Evolutionary conservation across 768 basidiomycete species (phyloP).

Genomic region (Trametes meyenii): DNA sequence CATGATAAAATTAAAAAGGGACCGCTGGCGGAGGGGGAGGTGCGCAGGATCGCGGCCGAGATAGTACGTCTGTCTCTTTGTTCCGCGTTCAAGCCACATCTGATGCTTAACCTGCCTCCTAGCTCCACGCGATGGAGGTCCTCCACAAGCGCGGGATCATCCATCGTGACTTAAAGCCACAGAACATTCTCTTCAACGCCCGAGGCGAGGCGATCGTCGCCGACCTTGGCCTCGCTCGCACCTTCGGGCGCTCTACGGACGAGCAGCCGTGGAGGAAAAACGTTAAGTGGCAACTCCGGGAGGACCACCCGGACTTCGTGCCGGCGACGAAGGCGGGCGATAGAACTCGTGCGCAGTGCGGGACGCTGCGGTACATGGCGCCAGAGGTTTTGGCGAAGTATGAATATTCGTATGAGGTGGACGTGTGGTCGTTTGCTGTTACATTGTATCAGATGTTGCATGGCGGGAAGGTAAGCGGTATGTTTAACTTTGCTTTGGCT

Average conservation of each 20-base stretch:
- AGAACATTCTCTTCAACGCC: slow-evolving; percentile 27
- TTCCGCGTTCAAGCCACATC: too few relatives aligned
- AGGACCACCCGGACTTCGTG: not conserved
- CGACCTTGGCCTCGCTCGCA: slow-evolving; percentile 28
- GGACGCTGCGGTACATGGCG: slow-evolving; percentile 50
- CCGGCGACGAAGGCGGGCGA: not conserved
- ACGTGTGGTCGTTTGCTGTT: slow-evolving; percentile 48
- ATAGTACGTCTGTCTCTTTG: slow-evolving; percentile 37
- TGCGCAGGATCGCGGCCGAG: slow-evolving; percentile 18
- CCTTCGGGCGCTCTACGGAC: slow-evolving; percentile 27
- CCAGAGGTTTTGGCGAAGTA: slow-evolving; percentile 45
- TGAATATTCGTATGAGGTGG: slow-evolving; percentile 43
- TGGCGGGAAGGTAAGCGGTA: slow-evolving; percentile 19
- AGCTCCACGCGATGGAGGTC: slow-evolving; percentile 21
- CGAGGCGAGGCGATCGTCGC: slow-evolving; percentile 25
- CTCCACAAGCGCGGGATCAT: slow-evolving; percentile 17
- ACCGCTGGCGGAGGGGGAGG: slow-evolving; percentile 10
- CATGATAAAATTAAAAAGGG: not conserved
- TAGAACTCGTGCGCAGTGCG: slow-evolving; percentile 15
- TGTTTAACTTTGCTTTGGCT: not conserved
- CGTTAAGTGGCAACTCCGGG: slow-evolving; percentile 4
- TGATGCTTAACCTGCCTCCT: not conserved
- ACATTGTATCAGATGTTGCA: slow-evolving; percentile 33
- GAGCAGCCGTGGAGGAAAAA: slow-evolving; percentile 10
- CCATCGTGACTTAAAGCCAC: slow-evolving; percentile 36